A percentile compares a stretch with the other conserved stretches of the same genome.
phyloP scores from a whole-genome alignment of 768 basidiomycete species.

The Pulveroboletus sp. region DNA sequence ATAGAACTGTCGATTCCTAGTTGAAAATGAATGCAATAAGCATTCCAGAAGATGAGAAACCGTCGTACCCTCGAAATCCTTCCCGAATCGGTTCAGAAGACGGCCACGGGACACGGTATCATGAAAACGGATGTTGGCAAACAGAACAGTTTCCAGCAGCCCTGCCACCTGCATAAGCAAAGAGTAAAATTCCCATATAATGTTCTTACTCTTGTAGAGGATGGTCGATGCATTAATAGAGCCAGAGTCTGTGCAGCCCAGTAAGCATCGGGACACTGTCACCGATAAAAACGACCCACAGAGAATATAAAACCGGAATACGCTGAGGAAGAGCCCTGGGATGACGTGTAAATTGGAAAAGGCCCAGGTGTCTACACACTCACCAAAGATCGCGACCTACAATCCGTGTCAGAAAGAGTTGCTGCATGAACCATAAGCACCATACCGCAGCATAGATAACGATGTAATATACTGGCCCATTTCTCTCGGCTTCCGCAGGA shows the following conservation, averaged over 20 bases:
- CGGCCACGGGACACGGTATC: constrained; percentile 87
- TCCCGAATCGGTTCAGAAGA: constrained; percentile 78
- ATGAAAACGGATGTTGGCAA: constrained; percentile 88
- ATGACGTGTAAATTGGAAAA: constrained; percentile 12
- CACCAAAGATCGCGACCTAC: constrained; percentile 37
- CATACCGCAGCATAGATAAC: constrained; percentile 62
- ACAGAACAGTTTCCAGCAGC: constrained; percentile 74
- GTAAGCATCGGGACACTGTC: constrained; percentile 2
- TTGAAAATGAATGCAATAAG: constrained; percentile 12
- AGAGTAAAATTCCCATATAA: background rate
- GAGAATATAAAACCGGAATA: constrained; percentile 64
- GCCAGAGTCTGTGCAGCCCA: constrained; percentile 48
- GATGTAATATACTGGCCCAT: constrained; percentile 45
- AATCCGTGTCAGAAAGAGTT: constrained; percentile 19
- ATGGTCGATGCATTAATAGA: constrained; percentile 78
- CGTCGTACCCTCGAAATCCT: constrained; percentile 71
- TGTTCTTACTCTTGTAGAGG: constrained; percentile 60
- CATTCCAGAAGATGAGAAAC: too few relatives aligned
- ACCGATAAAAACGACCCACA: constrained; percentile 41
- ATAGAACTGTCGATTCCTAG: constrained; percentile 76
- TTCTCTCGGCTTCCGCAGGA: constrained; percentile 34
- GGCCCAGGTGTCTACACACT: background rate
- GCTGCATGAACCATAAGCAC: background rate
- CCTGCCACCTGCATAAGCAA: constrained; percentile 26
- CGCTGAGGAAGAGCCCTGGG: constrained; percentile 51